A percentile compares a stretch with the other conserved stretches of the same genome.
Conservation (phyloP, 1,284 basidiomycete species). For the Cryptococcus sp. region DNA sequence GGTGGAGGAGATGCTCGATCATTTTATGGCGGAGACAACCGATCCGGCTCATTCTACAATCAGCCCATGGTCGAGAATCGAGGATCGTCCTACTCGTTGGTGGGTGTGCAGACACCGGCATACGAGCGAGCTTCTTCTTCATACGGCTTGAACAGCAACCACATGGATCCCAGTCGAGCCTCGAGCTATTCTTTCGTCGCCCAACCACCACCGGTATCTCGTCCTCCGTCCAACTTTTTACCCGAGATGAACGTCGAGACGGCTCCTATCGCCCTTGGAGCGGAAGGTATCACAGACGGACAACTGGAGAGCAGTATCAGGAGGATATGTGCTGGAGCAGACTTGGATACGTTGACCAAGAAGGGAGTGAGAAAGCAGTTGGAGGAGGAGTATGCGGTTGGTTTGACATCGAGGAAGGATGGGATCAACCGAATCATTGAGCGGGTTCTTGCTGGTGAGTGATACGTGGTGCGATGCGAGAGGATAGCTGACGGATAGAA, state of each 20-base stretch:
- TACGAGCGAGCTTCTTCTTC: conserved; percentile 4
- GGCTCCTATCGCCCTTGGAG: conserved; percentile 28
- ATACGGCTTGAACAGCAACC: conserved; percentile 2
- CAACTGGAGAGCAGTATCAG: conserved; percentile 69
- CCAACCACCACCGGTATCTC: conserved; percentile 1
- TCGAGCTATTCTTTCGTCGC: conserved; percentile 6
- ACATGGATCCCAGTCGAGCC: background rate
- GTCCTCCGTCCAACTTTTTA: conserved; percentile 16
- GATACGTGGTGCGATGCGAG: background rate
- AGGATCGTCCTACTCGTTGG: conserved; percentile 22
- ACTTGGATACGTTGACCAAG: conserved; percentile 84
- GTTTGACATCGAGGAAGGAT: conserved; percentile 44
- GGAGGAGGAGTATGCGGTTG: conserved; percentile 65
- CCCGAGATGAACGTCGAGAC: conserved; percentile 17
- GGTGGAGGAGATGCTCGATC: conserved; percentile 11
- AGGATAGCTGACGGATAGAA: background rate
- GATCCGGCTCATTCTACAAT: conserved; percentile 22
- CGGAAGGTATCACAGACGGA: conserved; percentile 54
- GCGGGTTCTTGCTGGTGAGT: conserved; percentile 34
- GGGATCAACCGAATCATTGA: conserved; percentile 48
- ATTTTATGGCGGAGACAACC: conserved; percentile 18
- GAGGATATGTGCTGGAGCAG: conserved; percentile 64
- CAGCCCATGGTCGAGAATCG: conserved; percentile 19
- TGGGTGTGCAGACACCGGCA: background rate
- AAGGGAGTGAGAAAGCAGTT: conserved; percentile 74